These are phyloP conservation scores for Yamadazyma triangularis DNA, from an alignment of 1,139 yeast genomes.

Conservation along the genomic window DNA sequence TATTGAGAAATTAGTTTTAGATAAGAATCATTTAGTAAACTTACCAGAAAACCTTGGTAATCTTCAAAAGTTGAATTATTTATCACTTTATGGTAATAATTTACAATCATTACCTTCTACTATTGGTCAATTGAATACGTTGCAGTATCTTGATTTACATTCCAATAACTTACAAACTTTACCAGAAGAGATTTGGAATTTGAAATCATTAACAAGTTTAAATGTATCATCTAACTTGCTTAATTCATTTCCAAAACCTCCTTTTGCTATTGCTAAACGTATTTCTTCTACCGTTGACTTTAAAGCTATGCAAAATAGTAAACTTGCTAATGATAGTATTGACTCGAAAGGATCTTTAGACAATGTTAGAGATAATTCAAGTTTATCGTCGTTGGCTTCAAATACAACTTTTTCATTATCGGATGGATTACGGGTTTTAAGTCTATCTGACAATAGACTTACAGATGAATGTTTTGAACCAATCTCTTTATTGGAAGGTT, in stretches of 20 bases:
- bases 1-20: constrained; percentile 71
- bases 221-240: constrained; percentile 82
- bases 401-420: constrained; percentile 33
- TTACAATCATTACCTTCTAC: constrained; percentile 68
- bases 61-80: constrained; percentile 54
- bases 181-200: constrained; percentile 66
- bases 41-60: constrained; percentile 68
- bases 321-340: no score
- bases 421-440: constrained; percentile 52
- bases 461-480: constrained; percentile 74
- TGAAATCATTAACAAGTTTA: constrained; percentile 52
- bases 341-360: no score
- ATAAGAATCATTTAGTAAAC: constrained; percentile 76
- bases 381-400: background rate
- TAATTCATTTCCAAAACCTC: constrained; percentile 60
- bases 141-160: constrained; percentile 76
- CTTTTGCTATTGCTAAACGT: constrained; percentile 31
- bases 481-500: constrained; percentile 53
- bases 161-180: constrained; percentile 74
- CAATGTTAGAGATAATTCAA: background rate
- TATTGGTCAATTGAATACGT: constrained; percentile 55
- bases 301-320: constrained; percentile 6
- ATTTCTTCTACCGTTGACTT: constrained; percentile 31
- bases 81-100: constrained; percentile 74
- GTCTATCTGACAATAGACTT: constrained; percentile 79